These are phyloP conservation scores for Botrytis aclada DNA, from an alignment of 2,329 filamentous ascomycete species.

Conservation along the genomic window DNA sequence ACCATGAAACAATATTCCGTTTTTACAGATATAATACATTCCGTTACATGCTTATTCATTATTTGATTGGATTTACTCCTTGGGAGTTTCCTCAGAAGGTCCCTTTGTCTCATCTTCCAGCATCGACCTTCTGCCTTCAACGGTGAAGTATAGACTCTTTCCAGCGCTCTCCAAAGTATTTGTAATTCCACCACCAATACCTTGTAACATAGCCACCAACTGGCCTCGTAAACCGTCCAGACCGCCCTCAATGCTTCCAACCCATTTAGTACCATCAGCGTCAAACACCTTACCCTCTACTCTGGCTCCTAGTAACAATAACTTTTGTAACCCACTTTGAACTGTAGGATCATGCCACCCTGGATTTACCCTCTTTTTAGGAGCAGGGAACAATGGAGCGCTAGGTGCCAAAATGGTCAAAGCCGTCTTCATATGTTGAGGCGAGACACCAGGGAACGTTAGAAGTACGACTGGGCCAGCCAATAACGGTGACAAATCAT, in stretches of 20 bases:
- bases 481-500: conserved; percentile 71
- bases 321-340: conserved; percentile 79
- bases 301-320: conserved; percentile 81
- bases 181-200: conserved; percentile 73
- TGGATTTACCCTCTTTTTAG: conserved; percentile 70
- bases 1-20: conserved; percentile 19
- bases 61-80: conserved; percentile 25
- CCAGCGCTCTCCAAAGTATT: conserved; percentile 74
- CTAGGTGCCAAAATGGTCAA: conserved; percentile 74
- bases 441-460: conserved; percentile 78
- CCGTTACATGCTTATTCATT: conserved; percentile 14
- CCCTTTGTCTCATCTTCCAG: conserved; percentile 66
- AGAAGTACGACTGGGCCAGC: conserved; percentile 78
- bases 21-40: conserved; percentile 35
- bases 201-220: conserved; percentile 77
- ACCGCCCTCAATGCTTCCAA: conserved; percentile 75
- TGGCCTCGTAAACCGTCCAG: conserved; percentile 77
- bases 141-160: conserved; percentile 80
- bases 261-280: conserved; percentile 54
- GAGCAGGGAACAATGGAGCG: conserved; percentile 71
- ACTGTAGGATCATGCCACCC: conserved; percentile 77
- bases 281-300: conserved; percentile 65
- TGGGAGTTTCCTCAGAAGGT: conserved; percentile 19
- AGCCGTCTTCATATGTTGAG: conserved; percentile 77
- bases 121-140: conserved; percentile 78